Evolutionary conservation across 305 asterid species (phyloP).

Genomic region (Plantago rigida): DNA sequence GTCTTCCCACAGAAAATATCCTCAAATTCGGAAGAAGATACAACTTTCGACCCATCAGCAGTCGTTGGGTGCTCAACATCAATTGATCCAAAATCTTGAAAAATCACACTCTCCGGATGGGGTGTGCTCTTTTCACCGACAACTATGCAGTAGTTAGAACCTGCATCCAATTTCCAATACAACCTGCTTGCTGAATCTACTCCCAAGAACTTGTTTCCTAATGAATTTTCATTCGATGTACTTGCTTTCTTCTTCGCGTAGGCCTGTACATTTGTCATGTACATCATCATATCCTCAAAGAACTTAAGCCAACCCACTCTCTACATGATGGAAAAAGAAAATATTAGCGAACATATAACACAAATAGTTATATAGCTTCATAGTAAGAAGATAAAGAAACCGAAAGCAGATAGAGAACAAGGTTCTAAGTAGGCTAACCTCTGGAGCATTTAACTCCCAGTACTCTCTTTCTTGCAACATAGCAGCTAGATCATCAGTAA

Average conservation of each 20-base stretch:
- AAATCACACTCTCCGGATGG: neutral
- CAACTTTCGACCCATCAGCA: neutral
- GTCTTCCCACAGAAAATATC: neutral
- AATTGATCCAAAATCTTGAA: neutral
- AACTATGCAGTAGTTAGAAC: neutral
- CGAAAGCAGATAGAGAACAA: too few relatives aligned
- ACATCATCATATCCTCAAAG: conserved; percentile 10
- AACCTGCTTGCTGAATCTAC: conserved; percentile 13
- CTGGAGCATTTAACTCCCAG: conserved; percentile 1
- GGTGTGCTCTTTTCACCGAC: neutral
- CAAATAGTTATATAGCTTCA: neutral
- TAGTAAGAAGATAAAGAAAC: neutral
- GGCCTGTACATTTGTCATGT: neutral
- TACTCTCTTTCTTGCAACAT: conserved; percentile 17
- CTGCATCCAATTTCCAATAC: conserved; percentile 16
- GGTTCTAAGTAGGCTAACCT: too few relatives aligned
- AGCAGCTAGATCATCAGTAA: conserved; percentile 7
- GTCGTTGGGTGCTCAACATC: neutral
- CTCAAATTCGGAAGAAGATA: neutral
- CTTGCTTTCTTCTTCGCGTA: neutral
- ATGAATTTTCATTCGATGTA: too few relatives aligned
- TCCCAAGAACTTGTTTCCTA: neutral
- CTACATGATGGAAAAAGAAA: conserved; percentile 7
- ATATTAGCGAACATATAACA: neutral
- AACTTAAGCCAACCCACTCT: conserved; percentile 21